These are phyloP conservation scores for Conringia planisiliqua DNA, from an alignment of 345 rosid genomes.

Conservation along the genomic window DNA sequence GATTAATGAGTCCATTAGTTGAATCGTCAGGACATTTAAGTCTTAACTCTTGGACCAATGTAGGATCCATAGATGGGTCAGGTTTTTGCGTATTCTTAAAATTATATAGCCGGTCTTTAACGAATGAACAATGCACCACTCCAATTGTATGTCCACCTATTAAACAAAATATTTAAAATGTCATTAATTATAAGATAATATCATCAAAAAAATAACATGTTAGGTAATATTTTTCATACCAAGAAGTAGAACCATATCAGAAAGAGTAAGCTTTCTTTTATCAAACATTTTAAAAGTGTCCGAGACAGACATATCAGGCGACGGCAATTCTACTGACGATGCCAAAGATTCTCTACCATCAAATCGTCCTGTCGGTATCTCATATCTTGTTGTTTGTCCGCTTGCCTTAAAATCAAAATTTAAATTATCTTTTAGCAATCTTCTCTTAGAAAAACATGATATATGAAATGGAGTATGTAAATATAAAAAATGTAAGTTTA, in stretches of 20 bases:
- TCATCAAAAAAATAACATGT: neutral
- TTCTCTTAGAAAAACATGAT: neutral
- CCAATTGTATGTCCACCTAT: slow-evolving; percentile 60
- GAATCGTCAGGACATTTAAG: slow-evolving; percentile 33
- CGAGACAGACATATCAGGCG: slow-evolving; percentile 14
- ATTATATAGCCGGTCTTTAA: slow-evolving; percentile 40
- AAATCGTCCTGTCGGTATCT: slow-evolving; percentile 47
- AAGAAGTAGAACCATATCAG: slow-evolving; percentile 58
- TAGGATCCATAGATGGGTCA: slow-evolving; percentile 42
- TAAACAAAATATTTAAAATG: neutral
- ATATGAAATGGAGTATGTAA: neutral
- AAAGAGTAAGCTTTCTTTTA: slow-evolving; percentile 32
- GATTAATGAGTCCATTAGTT: slow-evolving; percentile 29
- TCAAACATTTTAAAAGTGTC: slow-evolving; percentile 28
- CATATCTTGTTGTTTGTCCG: slow-evolving; percentile 36
- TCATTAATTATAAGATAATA: neutral
- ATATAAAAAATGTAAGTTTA: neutral
- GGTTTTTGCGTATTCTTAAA: slow-evolving; percentile 31
- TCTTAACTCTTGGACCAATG: slow-evolving; percentile 24
- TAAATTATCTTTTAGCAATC: neutral
- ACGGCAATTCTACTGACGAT: slow-evolving; percentile 34
- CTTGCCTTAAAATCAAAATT: slow-evolving; percentile 26
- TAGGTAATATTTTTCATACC: slow-evolving; percentile 31
- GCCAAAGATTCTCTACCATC: slow-evolving; percentile 38
- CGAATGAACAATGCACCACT: slow-evolving; percentile 42